phyloP scores from a whole-genome alignment of 2,329 filamentous ascomycete genomes.

The Fusarium cyanostomum region DNA sequence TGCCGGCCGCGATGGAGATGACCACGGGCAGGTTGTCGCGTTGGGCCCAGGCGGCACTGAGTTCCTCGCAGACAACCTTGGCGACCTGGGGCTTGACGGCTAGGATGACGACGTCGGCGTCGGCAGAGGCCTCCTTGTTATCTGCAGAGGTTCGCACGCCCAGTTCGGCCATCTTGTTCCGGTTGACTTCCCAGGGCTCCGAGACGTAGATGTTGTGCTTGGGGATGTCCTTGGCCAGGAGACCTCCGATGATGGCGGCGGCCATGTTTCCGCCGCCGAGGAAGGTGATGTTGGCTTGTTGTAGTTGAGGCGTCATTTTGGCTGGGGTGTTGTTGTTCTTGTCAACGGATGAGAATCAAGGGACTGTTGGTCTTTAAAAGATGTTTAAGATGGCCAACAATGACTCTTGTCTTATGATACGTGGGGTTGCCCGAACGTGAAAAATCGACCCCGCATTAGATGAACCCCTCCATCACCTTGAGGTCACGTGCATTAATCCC shows the following conservation, averaged over 20 bases:
- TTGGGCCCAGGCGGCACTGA: constrained; percentile 51
- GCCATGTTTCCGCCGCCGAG: constrained; percentile 63
- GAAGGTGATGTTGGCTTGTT: constrained; percentile 49
- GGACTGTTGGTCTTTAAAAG: background rate
- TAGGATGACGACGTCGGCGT: constrained; percentile 58
- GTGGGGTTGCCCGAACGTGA: constrained; percentile 23
- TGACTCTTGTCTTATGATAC: constrained; percentile 7
- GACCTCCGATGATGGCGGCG: constrained; percentile 61
- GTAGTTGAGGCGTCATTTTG: constrained; percentile 43
- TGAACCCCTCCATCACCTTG: constrained; percentile 32
- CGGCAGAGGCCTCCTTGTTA: constrained; percentile 55
- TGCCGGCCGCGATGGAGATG: constrained; percentile 60
- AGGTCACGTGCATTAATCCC: background rate
- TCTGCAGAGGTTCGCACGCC: constrained; percentile 58
- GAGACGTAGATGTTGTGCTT: constrained; percentile 58
- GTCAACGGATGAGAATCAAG: background rate
- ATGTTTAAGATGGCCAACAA: background rate
- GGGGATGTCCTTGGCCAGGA: constrained; percentile 54
- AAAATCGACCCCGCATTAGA: constrained; percentile 37
- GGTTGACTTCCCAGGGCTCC: constrained; percentile 63
- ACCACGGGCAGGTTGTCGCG: constrained; percentile 53
- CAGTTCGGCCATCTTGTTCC: constrained; percentile 56
- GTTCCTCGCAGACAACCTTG: constrained; percentile 57
- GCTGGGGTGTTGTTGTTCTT: background rate
- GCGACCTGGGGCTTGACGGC: constrained; percentile 63